Evolutionary conservation across 176 grass and related monocot genomes (phyloP).

Genomic region (Musa acuminata): DNA sequence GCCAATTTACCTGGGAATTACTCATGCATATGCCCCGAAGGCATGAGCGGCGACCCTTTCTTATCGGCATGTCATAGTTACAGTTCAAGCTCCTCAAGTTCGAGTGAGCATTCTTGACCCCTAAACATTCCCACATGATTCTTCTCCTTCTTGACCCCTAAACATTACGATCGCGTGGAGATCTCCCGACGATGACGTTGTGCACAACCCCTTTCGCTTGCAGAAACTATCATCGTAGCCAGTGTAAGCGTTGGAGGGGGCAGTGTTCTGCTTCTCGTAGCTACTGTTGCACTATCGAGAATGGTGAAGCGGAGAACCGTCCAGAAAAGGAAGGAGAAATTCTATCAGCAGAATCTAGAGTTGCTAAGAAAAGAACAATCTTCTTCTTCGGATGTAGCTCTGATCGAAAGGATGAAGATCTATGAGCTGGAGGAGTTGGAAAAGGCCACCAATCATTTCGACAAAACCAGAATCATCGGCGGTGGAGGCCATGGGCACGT

Average conservation of each 20-base stretch:
- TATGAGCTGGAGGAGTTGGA: slow-evolving; percentile 23
- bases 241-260: background rate
- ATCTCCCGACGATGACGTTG: background rate
- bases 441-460: slow-evolving; percentile 16
- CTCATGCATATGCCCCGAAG: background rate
- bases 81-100: too few species aligned
- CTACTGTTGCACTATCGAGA: background rate
- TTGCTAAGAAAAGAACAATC: background rate
- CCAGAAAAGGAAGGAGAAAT: background rate
- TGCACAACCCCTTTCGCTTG: background rate
- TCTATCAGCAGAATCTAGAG: background rate
- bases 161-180: background rate
- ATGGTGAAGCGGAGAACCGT: background rate
- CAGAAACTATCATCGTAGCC: background rate
- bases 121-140: background rate
- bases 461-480: slow-evolving; percentile 4
- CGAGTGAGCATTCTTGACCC: background rate
- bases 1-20: background rate
- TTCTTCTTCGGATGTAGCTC: background rate
- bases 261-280: background rate
- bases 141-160: background rate
- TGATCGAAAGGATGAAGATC: slow-evolving; percentile 29
- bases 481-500: slow-evolving; percentile 8
- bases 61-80: too few species aligned
- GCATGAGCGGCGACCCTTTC: background rate